Percentiles rank a stretch among this genome's conserved stretches.
phyloP scores from a whole-genome alignment of 2,329 filamentous ascomycete genomes.

The Pseudovirgaria hyperparasitica region DNA sequence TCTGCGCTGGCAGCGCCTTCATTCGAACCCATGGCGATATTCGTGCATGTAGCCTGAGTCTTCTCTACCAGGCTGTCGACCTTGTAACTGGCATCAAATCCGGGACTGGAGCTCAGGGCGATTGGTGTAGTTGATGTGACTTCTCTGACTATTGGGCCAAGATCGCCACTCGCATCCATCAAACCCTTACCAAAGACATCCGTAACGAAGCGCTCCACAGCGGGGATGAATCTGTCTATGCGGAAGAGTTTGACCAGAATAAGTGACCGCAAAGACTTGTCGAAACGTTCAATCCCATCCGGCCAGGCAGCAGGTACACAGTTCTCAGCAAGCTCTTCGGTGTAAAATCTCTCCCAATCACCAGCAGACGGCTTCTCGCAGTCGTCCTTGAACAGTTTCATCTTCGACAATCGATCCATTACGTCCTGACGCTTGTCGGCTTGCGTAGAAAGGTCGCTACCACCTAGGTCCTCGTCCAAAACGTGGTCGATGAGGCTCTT shows the following conservation, averaged over 20 bases:
- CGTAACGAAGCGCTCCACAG: conserved; percentile 79
- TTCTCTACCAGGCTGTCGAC: conserved; percentile 89
- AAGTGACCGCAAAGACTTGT: conserved; percentile 70
- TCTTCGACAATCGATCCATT: conserved; percentile 53
- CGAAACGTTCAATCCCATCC: conserved; percentile 48
- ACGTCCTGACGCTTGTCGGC: conserved; percentile 52
- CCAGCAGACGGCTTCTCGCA: conserved; percentile 47
- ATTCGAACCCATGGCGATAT: conserved; percentile 98
- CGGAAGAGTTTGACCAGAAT: conserved; percentile 89
- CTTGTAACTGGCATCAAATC: conserved; percentile 98
- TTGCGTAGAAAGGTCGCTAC: conserved; percentile 65
- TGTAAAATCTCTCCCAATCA: conserved; percentile 72
- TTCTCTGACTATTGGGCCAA: conserved; percentile 72
- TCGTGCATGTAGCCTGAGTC: conserved; percentile 70
- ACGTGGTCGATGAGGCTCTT: conserved; percentile 77
- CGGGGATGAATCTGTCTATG: conserved; percentile 86
- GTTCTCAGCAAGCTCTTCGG: conserved; percentile 76
- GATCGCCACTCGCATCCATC: conserved; percentile 73
- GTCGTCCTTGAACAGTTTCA: conserved; percentile 61
- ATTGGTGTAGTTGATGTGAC: conserved; percentile 77
- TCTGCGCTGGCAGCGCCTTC: conserved; percentile 87
- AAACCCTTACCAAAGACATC: conserved; percentile 74
- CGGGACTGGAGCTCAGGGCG: conserved; percentile 83
- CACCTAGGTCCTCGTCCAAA: conserved; percentile 63
- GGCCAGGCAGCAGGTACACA: conserved; percentile 68